phyloP scores from a whole-genome alignment of 768 basidiomycete genomes.

The Kwoniella sp. region DNA sequence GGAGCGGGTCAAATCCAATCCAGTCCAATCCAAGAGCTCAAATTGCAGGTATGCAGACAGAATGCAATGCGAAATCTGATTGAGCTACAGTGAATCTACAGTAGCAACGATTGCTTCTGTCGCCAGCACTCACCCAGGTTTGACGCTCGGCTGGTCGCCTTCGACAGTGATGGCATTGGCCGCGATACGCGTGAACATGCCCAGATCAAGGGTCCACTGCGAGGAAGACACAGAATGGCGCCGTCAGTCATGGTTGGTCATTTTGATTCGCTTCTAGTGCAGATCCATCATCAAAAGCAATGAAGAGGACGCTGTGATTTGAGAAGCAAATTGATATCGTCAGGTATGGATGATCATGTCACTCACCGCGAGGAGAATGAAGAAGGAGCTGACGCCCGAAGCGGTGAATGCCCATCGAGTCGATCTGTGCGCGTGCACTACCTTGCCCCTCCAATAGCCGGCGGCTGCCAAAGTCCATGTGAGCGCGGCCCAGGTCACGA shows the following conservation, averaged over 20 bases:
- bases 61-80: no score
- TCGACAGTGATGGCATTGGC: neutral
- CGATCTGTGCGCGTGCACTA: constrained; percentile 29
- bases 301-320: neutral
- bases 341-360: no score
- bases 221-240: neutral
- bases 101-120: no score
- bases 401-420: constrained; percentile 36
- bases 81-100: no score
- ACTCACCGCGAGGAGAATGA: constrained; percentile 40
- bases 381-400: constrained; percentile 20
- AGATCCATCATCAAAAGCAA: no score
- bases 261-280: no score
- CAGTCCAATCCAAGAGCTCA: no score
- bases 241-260: no score
- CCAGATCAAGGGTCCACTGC: constrained; percentile 29
- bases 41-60: no score
- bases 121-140: constrained; percentile 15
- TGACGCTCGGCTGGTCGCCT: constrained; percentile 1
- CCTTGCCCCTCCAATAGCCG: constrained; percentile 32
- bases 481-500: constrained; percentile 30
- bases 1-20: no score
- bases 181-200: constrained; percentile 18
- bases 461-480: constrained; percentile 36
- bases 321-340: neutral